A percentile compares a stretch with the other conserved stretches of the same genome.
phyloP scores from a whole-genome alignment of 2,329 filamentous ascomycete species.

The Clonostachys solani region DNA sequence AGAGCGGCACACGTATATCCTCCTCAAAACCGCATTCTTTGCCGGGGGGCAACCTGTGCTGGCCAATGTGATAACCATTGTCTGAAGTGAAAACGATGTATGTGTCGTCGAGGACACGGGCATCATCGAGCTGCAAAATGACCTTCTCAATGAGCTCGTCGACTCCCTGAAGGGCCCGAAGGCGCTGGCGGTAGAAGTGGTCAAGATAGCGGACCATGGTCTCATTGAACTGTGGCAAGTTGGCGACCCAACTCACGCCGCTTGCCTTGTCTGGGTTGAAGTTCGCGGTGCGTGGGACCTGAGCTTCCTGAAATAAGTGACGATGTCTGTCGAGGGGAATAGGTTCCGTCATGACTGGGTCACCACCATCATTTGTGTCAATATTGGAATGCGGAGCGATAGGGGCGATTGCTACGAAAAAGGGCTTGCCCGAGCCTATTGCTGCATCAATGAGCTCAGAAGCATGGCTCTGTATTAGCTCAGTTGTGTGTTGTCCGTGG shows the following conservation, averaged over 20 bases:
- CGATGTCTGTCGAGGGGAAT: slow-evolving; percentile 47
- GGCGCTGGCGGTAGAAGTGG: slow-evolving; percentile 30
- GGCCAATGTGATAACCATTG: slow-evolving; percentile 50
- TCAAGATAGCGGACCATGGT: slow-evolving; percentile 27
- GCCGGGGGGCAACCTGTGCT: slow-evolving; percentile 44
- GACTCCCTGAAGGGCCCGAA: slow-evolving; percentile 37
- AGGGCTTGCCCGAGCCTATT: slow-evolving; percentile 33
- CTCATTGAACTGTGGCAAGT: slow-evolving; percentile 25
- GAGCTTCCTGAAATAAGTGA: slow-evolving; percentile 53
- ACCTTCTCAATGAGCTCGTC: slow-evolving; percentile 38
- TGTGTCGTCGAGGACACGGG: slow-evolving; percentile 29
- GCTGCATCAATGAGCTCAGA: slow-evolving; percentile 48
- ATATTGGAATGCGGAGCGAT: slow-evolving; percentile 24
- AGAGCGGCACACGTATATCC: slow-evolving; percentile 45
- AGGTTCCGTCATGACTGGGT: slow-evolving; percentile 30
- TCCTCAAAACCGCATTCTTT: slow-evolving; percentile 46
- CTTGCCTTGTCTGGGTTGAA: slow-evolving; percentile 55
- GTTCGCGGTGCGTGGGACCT: slow-evolving; percentile 57
- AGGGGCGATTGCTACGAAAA: slow-evolving; percentile 53
- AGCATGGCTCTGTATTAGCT: slow-evolving; percentile 46
- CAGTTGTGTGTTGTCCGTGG: slow-evolving; percentile 35
- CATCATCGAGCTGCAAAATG: slow-evolving; percentile 21
- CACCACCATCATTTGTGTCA: slow-evolving; percentile 34
- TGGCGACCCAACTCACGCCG: slow-evolving; percentile 37
- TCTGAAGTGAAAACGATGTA: slow-evolving; percentile 49